phyloP scores from a whole-genome alignment of 2,329 filamentous ascomycete genomes.

The Colletotrichum sansevieriae region DNA sequence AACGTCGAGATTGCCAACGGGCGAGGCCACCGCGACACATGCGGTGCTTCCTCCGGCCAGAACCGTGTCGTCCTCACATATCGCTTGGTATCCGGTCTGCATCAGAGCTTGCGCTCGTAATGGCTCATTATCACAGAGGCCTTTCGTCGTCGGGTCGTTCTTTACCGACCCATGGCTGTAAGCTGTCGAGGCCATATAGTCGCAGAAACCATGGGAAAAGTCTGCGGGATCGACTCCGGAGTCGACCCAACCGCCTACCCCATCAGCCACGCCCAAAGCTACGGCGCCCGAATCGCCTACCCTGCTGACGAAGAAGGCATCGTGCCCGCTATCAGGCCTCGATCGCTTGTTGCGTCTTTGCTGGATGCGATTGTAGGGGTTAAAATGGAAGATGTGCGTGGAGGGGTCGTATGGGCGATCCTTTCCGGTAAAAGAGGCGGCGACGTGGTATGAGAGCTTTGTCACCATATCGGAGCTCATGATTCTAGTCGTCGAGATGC shows the following conservation, averaged over 20 bases:
- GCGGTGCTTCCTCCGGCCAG: conserved; percentile 91
- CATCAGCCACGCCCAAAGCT: conserved; percentile 91
- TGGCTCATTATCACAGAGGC: conserved; percentile 25
- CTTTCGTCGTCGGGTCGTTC: conserved; percentile 44
- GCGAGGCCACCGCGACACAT: conserved; percentile 82
- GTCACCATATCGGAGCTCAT: conserved; percentile 24
- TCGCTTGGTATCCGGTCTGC: conserved; percentile 85
- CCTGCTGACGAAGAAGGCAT: conserved; percentile 92
- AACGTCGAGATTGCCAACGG: conserved; percentile 82
- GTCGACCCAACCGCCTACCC: conserved; percentile 95
- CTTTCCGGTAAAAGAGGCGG: conserved; percentile 82
- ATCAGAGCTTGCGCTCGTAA: conserved; percentile 66
- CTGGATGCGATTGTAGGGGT: conserved; percentile 71
- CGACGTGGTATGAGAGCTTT: conserved; percentile 75
- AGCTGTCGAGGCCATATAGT: conserved; percentile 88
- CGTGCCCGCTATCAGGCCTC: conserved; percentile 87
- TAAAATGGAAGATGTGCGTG: conserved; percentile 80
- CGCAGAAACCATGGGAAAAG: conserved; percentile 93
- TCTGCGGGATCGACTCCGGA: conserved; percentile 94
- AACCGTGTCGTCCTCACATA: conserved; percentile 80
- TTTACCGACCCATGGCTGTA: conserved; percentile 63
- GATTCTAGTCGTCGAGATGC: conserved; percentile 29
- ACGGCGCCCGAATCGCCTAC: conserved; percentile 80
- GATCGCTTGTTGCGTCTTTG: conserved; percentile 67
- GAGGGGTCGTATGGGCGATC: conserved; percentile 75